Conservation (phyloP, 1,284 basidiomycete species). For the Ganoderma lingzhi region DNA sequence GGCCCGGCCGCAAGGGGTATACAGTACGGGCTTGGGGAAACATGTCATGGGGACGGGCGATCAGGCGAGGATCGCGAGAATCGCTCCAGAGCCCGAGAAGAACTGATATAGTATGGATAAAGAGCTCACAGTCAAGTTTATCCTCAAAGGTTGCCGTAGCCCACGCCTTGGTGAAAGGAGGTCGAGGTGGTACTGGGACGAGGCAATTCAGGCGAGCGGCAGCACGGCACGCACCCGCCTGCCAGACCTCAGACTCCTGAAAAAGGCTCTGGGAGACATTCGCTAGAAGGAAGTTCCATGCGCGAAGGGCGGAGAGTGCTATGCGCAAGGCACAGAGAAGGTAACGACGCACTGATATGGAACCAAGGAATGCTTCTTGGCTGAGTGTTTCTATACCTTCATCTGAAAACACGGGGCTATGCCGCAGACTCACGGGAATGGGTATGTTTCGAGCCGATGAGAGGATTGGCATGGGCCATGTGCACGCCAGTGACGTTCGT, state of each 20-base stretch:
- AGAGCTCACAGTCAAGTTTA: background rate
- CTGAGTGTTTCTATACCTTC: background rate
- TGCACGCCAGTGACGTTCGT: background rate
- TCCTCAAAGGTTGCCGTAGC: background rate
- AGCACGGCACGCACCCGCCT: background rate
- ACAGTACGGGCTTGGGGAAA: background rate
- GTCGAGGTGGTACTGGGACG: background rate
- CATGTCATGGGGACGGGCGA: background rate
- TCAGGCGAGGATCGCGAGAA: constrained; percentile 1
- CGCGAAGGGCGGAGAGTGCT: no score
- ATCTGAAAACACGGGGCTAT: background rate
- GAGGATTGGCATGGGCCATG: background rate
- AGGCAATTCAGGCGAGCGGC: background rate
- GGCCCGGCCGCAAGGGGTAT: background rate
- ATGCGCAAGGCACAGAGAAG: no score
- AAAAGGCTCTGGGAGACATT: background rate
- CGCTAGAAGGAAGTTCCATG: no score
- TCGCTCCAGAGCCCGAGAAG: background rate
- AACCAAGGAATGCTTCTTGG: background rate
- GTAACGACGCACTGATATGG: constrained; percentile 3
- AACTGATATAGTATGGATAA: background rate
- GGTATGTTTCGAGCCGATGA: background rate
- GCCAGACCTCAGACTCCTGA: background rate
- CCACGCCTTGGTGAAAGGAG: background rate
- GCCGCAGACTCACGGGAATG: background rate